phyloP scores from a whole-genome alignment of 192 early-diverging fungal species.

The Entomortierella lignicola region DNA sequence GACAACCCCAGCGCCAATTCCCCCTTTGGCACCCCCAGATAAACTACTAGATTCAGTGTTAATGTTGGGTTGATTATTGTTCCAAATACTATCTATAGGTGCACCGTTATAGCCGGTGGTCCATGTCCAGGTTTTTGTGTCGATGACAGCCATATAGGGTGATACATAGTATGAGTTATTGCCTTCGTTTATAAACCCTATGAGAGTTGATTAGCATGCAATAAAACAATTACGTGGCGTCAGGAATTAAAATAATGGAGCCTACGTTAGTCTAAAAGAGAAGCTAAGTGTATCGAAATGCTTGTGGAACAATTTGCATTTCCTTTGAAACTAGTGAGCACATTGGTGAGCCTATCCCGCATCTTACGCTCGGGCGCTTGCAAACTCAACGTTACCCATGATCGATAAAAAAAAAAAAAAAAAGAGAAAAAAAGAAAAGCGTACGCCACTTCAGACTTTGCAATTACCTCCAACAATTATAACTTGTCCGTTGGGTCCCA shows the following conservation, averaged over 20 bases:
- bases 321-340: neutral
- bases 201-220: too few species aligned
- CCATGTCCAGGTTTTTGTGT: constrained; percentile 37
- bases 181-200: constrained; percentile 4
- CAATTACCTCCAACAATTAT: constrained; percentile 41
- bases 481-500: constrained; percentile 47
- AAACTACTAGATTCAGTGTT: constrained; percentile 7
- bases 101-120: constrained; percentile 21
- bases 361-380: neutral
- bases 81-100: constrained; percentile 31
- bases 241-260: neutral
- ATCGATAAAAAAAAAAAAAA: neutral
- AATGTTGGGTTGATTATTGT: neutral
- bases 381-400: neutral
- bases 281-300: neutral
- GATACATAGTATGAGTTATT: neutral
- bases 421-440: neutral
- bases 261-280: neutral
- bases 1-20: constrained; percentile 28
- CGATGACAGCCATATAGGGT: constrained; percentile 35
- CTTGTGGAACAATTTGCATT: neutral
- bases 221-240: too few species aligned
- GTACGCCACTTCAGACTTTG: neutral
- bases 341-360: neutral
- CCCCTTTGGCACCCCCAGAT: constrained; percentile 38